These are phyloP conservation scores for Aspergillus eucalypticola DNA, from an alignment of 2,329 filamentous ascomycete species.

Conservation along the genomic window DNA sequence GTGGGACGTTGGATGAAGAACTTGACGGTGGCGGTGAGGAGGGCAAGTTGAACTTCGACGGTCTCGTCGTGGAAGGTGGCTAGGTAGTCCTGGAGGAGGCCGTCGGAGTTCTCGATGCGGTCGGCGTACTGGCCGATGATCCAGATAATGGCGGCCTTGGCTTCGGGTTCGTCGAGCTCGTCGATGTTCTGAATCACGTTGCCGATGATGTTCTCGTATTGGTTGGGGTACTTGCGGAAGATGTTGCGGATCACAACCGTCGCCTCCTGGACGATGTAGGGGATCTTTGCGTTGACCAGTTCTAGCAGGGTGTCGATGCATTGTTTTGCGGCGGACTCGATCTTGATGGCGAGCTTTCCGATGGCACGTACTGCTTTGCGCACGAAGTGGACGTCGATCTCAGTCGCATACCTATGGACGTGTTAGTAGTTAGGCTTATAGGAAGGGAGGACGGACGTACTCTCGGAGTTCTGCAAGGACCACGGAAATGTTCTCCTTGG, in stretches of 20 bases:
- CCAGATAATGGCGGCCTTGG: constrained; percentile 98
- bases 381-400: constrained; percentile 98
- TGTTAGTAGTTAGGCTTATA: constrained; percentile 8
- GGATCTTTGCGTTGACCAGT: constrained; percentile 94
- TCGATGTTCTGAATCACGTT: constrained; percentile 95
- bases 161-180: constrained; percentile 93
- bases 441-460: constrained; percentile 47
- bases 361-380: constrained; percentile 97
- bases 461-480: constrained; percentile 92
- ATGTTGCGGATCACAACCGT: constrained; percentile 99
- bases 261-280: constrained; percentile 97
- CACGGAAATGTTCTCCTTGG: constrained; percentile 90
- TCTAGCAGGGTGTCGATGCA: constrained; percentile 94
- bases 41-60: constrained; percentile 89
- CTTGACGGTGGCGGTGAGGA: constrained; percentile 95
- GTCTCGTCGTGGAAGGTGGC: constrained; percentile 93
- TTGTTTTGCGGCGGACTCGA: constrained; percentile 84
- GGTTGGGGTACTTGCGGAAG: constrained; percentile 97
- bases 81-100: constrained; percentile 89
- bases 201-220: constrained; percentile 96
- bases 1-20: constrained; percentile 96
- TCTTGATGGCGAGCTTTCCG: constrained; percentile 97
- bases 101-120: constrained; percentile 95
- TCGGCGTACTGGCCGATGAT: constrained; percentile 98
- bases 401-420: constrained; percentile 71